These are phyloP conservation scores for Aspergillus sergii DNA, from an alignment of 2,329 filamentous ascomycete species.

Conservation along the genomic window DNA sequence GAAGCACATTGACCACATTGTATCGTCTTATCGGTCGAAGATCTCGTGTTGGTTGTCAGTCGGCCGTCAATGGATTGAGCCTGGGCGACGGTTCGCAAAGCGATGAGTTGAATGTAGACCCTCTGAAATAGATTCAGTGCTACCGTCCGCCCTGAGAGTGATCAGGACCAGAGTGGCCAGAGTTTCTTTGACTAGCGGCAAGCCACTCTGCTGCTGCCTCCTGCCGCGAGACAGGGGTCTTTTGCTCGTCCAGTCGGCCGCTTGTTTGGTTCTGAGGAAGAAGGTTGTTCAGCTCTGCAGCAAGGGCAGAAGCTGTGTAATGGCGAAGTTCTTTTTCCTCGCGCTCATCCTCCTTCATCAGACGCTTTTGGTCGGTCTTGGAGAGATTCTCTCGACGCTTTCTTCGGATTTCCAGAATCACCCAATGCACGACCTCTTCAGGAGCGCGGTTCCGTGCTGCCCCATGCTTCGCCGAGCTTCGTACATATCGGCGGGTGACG, in stretches of 20 bases:
- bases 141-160: constrained; percentile 37
- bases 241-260: constrained; percentile 42
- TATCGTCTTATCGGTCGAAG: constrained; percentile 14
- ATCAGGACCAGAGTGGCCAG: constrained; percentile 38
- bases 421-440: constrained; percentile 87
- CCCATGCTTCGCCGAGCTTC: constrained; percentile 58
- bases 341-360: constrained; percentile 52
- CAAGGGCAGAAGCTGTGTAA: constrained; percentile 49
- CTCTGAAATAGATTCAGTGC: not conserved
- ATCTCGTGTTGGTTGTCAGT: constrained; percentile 7
- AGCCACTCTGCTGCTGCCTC: constrained; percentile 39
- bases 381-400: constrained; percentile 80
- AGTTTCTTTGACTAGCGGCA: constrained; percentile 28
- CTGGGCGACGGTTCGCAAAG: constrained; percentile 2
- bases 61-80: constrained; percentile 2
- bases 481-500: constrained; percentile 67
- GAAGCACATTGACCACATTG: constrained; percentile 15
- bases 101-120: not conserved
- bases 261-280: constrained; percentile 32
- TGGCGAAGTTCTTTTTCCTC: constrained; percentile 51
- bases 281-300: constrained; percentile 48
- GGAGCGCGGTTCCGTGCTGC: constrained; percentile 76
- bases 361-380: constrained; percentile 67
- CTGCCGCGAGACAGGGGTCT: constrained; percentile 41
- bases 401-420: constrained; percentile 87